Conservation (phyloP, 768 basidiomycete genomes). For the Asterophora parasitica region DNA sequence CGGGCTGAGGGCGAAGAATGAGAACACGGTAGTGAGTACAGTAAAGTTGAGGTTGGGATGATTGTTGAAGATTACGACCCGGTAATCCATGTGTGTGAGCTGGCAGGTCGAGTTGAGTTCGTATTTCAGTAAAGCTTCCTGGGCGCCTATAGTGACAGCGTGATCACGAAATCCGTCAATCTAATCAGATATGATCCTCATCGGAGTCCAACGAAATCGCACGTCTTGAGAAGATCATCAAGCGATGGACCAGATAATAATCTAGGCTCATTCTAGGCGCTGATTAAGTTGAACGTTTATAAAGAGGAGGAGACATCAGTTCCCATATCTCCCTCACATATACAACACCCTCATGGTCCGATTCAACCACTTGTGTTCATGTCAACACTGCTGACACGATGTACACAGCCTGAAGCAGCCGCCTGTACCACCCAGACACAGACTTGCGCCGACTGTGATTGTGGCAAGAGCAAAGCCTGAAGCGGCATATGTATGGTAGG, state of each 20-base stretch:
- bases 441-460: constrained; percentile 25
- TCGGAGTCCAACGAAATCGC: no score
- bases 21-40: constrained; percentile 16
- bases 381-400: no score
- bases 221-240: no score
- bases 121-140: background rate
- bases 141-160: background rate
- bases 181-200: no score
- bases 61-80: constrained; percentile 23
- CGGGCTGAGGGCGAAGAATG: constrained; percentile 22
- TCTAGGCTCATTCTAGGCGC: no score
- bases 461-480: constrained; percentile 26
- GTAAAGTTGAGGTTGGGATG: constrained; percentile 26
- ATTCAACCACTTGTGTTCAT: no score
- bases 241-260: no score
- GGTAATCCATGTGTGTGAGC: constrained; percentile 17
- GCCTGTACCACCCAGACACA: constrained; percentile 20
- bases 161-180: no score
- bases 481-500: background rate
- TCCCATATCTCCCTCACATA: background rate
- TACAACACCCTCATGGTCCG: no score
- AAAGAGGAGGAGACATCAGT: background rate
- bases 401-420: constrained; percentile 9
- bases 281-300: no score
- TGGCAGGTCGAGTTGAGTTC: background rate